These are phyloP conservation scores for Diddensiella transvaalensis DNA, from an alignment of 805 yeast species.

Conservation along the genomic window DNA sequence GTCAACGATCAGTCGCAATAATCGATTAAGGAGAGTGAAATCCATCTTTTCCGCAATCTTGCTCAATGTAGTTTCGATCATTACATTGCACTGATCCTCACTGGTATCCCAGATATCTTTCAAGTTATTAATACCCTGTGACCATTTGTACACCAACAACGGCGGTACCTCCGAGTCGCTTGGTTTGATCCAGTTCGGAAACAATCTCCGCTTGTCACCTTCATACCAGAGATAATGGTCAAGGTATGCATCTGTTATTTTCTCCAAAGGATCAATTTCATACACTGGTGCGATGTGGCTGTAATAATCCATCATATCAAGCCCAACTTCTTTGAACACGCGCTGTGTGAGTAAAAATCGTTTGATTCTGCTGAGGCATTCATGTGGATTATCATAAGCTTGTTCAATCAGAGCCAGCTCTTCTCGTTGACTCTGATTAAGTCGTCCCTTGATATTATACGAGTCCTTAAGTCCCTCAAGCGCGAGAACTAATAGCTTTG, in stretches of 20 bases:
- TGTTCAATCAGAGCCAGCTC: slow-evolving; percentile 91
- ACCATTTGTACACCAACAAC: slow-evolving; percentile 85
- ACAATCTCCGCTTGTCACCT: slow-evolving; percentile 77
- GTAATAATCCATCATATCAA: slow-evolving; percentile 90
- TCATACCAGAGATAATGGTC: slow-evolving; percentile 97
- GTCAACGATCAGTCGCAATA: slow-evolving; percentile 77
- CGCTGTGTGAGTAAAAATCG: slow-evolving; percentile 80
- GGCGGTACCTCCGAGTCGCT: slow-evolving; percentile 94
- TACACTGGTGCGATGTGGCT: slow-evolving; percentile 82
- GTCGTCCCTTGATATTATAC: slow-evolving; percentile 67
- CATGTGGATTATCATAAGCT: slow-evolving; percentile 96
- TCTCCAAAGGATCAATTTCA: slow-evolving; percentile 85
- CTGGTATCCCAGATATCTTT: slow-evolving; percentile 73
- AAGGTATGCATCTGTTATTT: slow-evolving; percentile 91
- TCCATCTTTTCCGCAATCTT: slow-evolving; percentile 84
- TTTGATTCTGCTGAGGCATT: slow-evolving; percentile 79
- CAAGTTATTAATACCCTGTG: slow-evolving; percentile 82
- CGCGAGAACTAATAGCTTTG: slow-evolving; percentile 83
- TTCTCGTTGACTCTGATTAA: slow-evolving; percentile 85
- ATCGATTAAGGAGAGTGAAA: slow-evolving; percentile 76
- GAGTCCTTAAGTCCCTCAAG: slow-evolving; percentile 82
- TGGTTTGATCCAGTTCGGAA: slow-evolving; percentile 97
- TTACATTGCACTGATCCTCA: slow-evolving; percentile 73
- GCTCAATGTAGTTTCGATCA: slow-evolving; percentile 71
- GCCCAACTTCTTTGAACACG: slow-evolving; percentile 81